Evolutionary conservation across 768 basidiomycete species (phyloP), one percentile per base, ranked within the genome.

Genomic region (Termitomyces sp.): DNA sequence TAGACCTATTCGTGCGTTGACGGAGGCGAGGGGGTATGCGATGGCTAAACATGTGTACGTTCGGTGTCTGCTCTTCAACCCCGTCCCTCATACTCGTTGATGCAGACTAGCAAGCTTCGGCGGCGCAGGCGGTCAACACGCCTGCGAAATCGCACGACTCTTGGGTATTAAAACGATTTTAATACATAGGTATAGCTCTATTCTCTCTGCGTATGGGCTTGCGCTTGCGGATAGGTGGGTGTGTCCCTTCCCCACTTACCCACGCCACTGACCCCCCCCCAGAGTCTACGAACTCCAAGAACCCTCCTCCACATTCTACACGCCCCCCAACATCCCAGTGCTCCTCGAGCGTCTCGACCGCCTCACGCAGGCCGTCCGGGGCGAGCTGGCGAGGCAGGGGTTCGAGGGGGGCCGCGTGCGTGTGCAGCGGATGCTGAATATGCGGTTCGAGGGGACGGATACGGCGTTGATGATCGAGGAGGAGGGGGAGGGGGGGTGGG

Each of bases 391-490:
- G 53, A 77, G 74, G 23, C 94, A 97, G 68, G 95, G 94, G 0
- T 96, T 97, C 66, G 81, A 83, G 63, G 84, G 76, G 11, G 74
- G 81, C 11, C 80, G 84, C n/a, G 80, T 96, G 47, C 75, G 78
- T 50, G 70, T 89, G 5, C 95, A 96, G 67, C 80, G 88, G 20
- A 88, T 88, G 85, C 73, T 93, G 41, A 94, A 94, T 64, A 94
- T 94, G 91, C 84, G 93, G 20, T 95, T 94, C 60, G 89, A 94
- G 46, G 94, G 94, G 3, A 94, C 91, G 0, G 94, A 96, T 70
- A 98, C 96, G 0, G 82, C 94, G 15, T 68, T 98, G 60, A 96
- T 98, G 92, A 82, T 94, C 11, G 73, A 92, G 12, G 83, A 88
- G 0, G 79, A 85, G 60, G 84, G 78, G 22, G 61, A 74, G 13